Conservation (phyloP, 768 basidiomycete genomes). For the Pleurotus eryngii region DNA sequence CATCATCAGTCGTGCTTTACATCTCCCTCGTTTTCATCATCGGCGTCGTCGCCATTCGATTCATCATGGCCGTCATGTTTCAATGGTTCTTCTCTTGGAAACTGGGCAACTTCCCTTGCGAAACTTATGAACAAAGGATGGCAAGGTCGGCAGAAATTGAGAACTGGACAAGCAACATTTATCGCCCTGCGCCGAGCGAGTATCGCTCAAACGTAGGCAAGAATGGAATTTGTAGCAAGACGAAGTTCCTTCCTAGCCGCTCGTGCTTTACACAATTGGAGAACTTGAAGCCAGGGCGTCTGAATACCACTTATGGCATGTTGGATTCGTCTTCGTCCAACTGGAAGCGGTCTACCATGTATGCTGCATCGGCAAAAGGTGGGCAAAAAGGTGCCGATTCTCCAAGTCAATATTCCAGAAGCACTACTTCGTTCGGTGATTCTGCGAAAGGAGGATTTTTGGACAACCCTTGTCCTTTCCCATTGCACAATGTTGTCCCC, state of each 20-base stretch:
- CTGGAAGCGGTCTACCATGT: slow-evolving; percentile 59
- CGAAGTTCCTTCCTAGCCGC: slow-evolving; percentile 60
- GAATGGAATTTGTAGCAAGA: slow-evolving; percentile 58
- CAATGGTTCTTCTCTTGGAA: slow-evolving; percentile 98
- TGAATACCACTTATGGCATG: slow-evolving; percentile 63
- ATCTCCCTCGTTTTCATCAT: slow-evolving; percentile 96
- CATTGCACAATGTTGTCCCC: slow-evolving; percentile 82
- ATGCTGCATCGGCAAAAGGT: slow-evolving; percentile 39
- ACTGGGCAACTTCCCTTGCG: slow-evolving; percentile 88
- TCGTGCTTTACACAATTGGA: slow-evolving; percentile 79
- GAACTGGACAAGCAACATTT: slow-evolving; percentile 95
- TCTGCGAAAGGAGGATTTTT: slow-evolving; percentile 43
- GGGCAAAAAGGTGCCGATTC: slow-evolving; percentile 61
- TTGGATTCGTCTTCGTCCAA: slow-evolving; percentile 52
- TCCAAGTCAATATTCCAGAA: slow-evolving; percentile 71
- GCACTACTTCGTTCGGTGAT: slow-evolving; percentile 73
- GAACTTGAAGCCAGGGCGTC: slow-evolving; percentile 49
- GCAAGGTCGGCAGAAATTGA: slow-evolving; percentile 88
- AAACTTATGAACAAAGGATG: slow-evolving; percentile 92
- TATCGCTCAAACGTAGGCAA: slow-evolving; percentile 88
- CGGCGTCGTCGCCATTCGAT: slow-evolving; percentile 93
- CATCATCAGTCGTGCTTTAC: slow-evolving; percentile 91
- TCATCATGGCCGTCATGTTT: slow-evolving; percentile 95
- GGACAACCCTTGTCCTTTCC: slow-evolving; percentile 88
- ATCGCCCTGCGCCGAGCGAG: slow-evolving; percentile 85